Conservation (phyloP, 805 yeast genomes). For the Metschnikowia vanudenii region DNA sequence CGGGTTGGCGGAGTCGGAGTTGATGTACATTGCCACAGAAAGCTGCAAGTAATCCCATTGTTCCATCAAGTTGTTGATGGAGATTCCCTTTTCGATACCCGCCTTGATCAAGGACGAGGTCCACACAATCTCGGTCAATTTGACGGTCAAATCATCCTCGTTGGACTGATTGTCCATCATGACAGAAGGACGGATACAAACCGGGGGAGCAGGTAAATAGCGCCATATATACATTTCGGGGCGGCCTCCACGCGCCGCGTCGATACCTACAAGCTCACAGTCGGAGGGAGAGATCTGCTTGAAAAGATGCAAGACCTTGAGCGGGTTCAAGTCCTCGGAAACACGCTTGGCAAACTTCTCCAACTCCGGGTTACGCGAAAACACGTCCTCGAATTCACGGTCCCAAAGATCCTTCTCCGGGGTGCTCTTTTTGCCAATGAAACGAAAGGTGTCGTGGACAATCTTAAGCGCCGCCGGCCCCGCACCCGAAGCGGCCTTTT, state of each 20-base stretch:
- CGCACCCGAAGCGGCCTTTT: constrained; percentile 89
- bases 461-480: constrained; percentile 93
- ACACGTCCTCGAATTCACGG: constrained; percentile 75
- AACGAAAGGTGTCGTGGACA: constrained; percentile 92
- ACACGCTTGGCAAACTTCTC: constrained; percentile 85
- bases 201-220: constrained; percentile 98
- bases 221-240: constrained; percentile 98
- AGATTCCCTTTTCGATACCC: constrained; percentile 91
- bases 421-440: constrained; percentile 87
- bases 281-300: constrained; percentile 83
- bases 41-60: constrained; percentile 98
- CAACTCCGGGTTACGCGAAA: constrained; percentile 76
- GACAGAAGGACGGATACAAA: constrained; percentile 96
- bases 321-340: constrained; percentile 90
- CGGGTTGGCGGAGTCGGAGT: constrained; percentile 88
- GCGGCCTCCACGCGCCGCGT: constrained; percentile 82
- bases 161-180: constrained; percentile 89
- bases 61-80: constrained; percentile 92
- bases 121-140: constrained; percentile 95
- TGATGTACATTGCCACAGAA: constrained; percentile 95
- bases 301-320: constrained; percentile 82
- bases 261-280: constrained; percentile 89
- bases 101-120: constrained; percentile 92
- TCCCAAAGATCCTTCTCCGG: constrained; percentile 88
- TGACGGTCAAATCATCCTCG: constrained; percentile 96